A percentile compares a stretch with the other conserved stretches of the same genome.
phyloP scores from a whole-genome alignment of 2,329 filamentous ascomycete species.

The Neoarthrinium moseri region DNA sequence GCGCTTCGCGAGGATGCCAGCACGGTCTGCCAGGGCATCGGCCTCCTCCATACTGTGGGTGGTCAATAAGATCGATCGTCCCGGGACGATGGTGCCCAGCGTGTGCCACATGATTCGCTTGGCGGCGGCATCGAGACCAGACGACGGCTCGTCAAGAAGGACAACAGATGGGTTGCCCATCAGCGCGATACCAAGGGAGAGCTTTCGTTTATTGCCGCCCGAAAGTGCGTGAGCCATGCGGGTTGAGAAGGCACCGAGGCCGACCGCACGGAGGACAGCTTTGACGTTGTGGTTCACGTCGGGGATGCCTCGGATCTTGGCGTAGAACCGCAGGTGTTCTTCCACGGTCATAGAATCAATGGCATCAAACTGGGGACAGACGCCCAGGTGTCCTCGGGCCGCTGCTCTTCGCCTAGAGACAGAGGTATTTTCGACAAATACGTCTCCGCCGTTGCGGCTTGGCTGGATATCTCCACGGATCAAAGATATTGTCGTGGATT shows the following conservation, averaged over 20 bases:
- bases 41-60: slow-evolving; percentile 97
- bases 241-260: slow-evolving; percentile 66
- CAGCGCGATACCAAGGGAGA: slow-evolving; percentile 83
- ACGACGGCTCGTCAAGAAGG: slow-evolving; percentile 84
- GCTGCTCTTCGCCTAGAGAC: slow-evolving; percentile 70
- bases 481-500: slow-evolving; percentile 84
- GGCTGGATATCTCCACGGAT: slow-evolving; percentile 87
- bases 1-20: slow-evolving; percentile 79
- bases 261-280: slow-evolving; percentile 78
- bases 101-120: slow-evolving; percentile 95
- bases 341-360: slow-evolving; percentile 88
- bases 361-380: slow-evolving; percentile 86
- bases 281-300: slow-evolving; percentile 75
- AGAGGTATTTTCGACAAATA: slow-evolving; percentile 76
- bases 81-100: slow-evolving; percentile 68
- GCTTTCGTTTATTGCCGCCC: slow-evolving; percentile 91
- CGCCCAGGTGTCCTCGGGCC: slow-evolving; percentile 78
- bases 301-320: slow-evolving; percentile 74
- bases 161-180: slow-evolving; percentile 90
- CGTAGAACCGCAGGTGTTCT: slow-evolving; percentile 88
- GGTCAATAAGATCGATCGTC: slow-evolving; percentile 81
- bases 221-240: slow-evolving; percentile 79
- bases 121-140: slow-evolving; percentile 84
- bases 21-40: slow-evolving; percentile 78
- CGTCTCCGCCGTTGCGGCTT: slow-evolving; percentile 67